Evolutionary conservation across 2,329 filamentous ascomycete species (phyloP).

Genomic region (Exophiala xenobiotica): DNA sequence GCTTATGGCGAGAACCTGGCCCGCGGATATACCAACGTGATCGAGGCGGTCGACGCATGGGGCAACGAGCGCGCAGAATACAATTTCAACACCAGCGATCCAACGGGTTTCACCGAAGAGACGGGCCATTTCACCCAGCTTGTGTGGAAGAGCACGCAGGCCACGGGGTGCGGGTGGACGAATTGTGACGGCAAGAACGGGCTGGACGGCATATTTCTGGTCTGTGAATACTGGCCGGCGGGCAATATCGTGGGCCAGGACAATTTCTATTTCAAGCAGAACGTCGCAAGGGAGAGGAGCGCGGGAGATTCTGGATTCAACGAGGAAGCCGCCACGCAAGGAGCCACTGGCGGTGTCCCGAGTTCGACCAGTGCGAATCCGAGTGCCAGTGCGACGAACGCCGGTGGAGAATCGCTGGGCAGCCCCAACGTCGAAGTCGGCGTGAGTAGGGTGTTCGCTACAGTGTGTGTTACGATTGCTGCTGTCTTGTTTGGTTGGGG

Average conservation of each 20-base stretch:
- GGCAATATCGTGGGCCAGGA: constrained; percentile 56
- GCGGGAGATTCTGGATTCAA: constrained; percentile 21
- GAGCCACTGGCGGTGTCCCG: constrained; percentile 25
- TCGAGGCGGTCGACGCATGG: constrained; percentile 64
- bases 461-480: constrained; percentile 19
- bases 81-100: constrained; percentile 48
- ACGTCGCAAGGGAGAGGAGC: constrained; percentile 27
- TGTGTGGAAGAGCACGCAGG: constrained; percentile 65
- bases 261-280: constrained; percentile 26
- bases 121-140: constrained; percentile 74
- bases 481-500: constrained; percentile 23
- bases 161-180: constrained; percentile 56
- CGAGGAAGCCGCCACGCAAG: constrained; percentile 20
- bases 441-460: constrained; percentile 11
- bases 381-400: constrained; percentile 5
- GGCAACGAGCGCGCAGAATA: constrained; percentile 61
- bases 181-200: constrained; percentile 40
- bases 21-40: constrained; percentile 62
- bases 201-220: constrained; percentile 61
- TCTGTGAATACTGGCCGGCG: constrained; percentile 68
- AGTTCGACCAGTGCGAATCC: constrained; percentile 12
- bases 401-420: constrained; percentile 11
- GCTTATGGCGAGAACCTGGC: constrained; percentile 69
- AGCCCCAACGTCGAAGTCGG: constrained; percentile 14
- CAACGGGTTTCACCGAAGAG: constrained; percentile 53